Percentiles rank a stretch among this genome's conserved stretches.
These are phyloP conservation scores for Wickerhamomyces strasburgensis DNA, from an alignment of 805 yeast genomes.

Conservation along the genomic window DNA sequence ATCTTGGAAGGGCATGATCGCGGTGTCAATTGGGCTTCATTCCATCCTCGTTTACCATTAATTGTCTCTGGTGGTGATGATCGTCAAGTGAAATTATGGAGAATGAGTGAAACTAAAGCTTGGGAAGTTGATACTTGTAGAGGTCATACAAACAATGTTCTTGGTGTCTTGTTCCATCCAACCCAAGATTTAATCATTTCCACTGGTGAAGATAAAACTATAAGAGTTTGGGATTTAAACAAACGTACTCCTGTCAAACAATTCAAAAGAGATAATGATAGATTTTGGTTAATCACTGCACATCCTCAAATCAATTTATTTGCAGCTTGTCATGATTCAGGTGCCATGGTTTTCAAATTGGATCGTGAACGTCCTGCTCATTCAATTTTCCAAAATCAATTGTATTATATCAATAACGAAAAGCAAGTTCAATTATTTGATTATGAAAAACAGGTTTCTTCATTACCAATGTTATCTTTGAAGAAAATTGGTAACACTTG, in stretches of 20 bases:
- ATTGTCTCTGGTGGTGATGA: conserved; percentile 97
- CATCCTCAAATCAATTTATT: conserved; percentile 90
- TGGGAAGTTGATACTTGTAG: conserved; percentile 99
- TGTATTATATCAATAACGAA: conserved; percentile 75
- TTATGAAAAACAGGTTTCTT: conserved; percentile 53
- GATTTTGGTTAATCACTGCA: conserved; percentile 88
- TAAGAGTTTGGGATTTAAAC: conserved; percentile 95
- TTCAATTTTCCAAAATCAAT: conserved; percentile 61
- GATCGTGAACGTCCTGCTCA: conserved; percentile 98
- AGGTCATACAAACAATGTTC: conserved; percentile 93
- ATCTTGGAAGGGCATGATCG: conserved; percentile 97
- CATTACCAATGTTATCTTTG: conserved; percentile 77
- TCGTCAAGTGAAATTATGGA: conserved; percentile 91
- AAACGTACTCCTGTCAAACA: conserved; percentile 90
- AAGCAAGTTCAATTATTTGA: conserved; percentile 83
- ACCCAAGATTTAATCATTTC: conserved; percentile 87
- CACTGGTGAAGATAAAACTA: conserved; percentile 92
- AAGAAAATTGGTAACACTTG: conserved; percentile 81
- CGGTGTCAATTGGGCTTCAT: conserved; percentile 98
- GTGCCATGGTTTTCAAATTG: conserved; percentile 95
- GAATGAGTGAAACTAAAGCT: conserved; percentile 95
- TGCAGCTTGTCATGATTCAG: conserved; percentile 95
- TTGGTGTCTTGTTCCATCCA: conserved; percentile 88
- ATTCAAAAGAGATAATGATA: conserved; percentile 87
- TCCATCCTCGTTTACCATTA: conserved; percentile 94